Percentiles rank a stretch among this genome's conserved stretches.
Evolutionary conservation across 305 asterid species (phyloP).

Genomic region (Fraxinus sp.): DNA sequence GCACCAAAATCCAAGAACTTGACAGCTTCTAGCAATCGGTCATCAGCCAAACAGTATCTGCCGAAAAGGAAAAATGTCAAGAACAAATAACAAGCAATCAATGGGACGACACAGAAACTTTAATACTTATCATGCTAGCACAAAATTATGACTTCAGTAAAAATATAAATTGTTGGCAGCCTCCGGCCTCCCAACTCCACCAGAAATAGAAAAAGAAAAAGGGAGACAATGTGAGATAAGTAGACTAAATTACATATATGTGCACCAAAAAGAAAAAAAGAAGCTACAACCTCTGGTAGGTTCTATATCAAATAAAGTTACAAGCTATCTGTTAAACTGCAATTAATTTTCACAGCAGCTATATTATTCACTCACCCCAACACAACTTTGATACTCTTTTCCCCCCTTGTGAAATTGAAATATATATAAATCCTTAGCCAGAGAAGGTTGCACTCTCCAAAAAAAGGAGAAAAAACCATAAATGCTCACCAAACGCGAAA

Average conservation of each 20-base stretch:
- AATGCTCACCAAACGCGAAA: not conserved
- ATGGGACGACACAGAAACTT: not conserved
- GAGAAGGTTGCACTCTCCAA: not conserved
- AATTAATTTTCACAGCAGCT: not conserved
- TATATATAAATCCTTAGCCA: not conserved
- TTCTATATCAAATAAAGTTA: not conserved
- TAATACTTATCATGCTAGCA: not conserved
- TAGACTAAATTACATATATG: not conserved
- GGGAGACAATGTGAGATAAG: not conserved
- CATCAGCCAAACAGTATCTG: conserved; percentile 89
- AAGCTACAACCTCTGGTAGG: not conserved
- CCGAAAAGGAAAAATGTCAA: not conserved
- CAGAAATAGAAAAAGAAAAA: not conserved
- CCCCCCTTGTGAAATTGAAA: not conserved
- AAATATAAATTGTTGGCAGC: not conserved
- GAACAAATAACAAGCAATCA: not conserved
- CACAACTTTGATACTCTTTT: not conserved
- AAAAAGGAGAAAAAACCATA: not conserved
- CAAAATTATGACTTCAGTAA: not conserved
- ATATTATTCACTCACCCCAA: not conserved
- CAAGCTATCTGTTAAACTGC: not conserved
- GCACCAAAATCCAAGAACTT: conserved; percentile 69
- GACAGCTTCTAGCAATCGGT: conserved; percentile 71
- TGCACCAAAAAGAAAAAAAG: not conserved
- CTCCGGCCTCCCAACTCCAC: conserved; percentile 1